Percentiles rank a stretch among this genome's conserved stretches.
These are phyloP conservation scores for Trichoderma aggressivum DNA, from an alignment of 2,329 filamentous ascomycete species.

Conservation along the genomic window DNA sequence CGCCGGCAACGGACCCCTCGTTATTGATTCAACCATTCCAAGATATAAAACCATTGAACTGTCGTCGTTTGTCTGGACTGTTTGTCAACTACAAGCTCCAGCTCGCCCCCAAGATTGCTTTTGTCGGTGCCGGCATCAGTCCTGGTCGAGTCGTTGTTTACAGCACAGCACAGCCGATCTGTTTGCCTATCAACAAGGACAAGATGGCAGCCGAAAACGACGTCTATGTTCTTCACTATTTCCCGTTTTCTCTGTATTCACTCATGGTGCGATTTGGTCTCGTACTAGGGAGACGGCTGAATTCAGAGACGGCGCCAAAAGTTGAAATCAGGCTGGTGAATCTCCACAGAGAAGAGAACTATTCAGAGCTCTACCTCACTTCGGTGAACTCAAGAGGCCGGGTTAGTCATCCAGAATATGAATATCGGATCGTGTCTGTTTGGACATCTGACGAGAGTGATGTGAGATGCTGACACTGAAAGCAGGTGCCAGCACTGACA, in stretches of 20 bases:
- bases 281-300: slow-evolving; percentile 26
- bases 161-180: too few relatives aligned
- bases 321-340: slow-evolving; percentile 29
- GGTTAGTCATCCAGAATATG: slow-evolving; percentile 22
- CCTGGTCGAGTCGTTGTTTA: neutral
- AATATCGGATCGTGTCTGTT: accelerated
- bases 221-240: slow-evolving; percentile 31
- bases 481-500: slow-evolving; percentile 29
- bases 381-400: slow-evolving; percentile 29
- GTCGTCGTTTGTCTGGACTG: neutral
- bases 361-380: slow-evolving; percentile 30
- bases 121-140: neutral
- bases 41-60: neutral
- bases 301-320: slow-evolving; percentile 25
- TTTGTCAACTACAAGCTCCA: neutral
- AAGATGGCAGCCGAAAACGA: neutral
- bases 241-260: slow-evolving; percentile 32
- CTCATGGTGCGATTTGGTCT: slow-evolving; percentile 32
- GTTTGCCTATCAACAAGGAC: neutral
- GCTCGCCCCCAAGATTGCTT: neutral
- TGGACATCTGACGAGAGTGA: neutral
- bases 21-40: neutral
- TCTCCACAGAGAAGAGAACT: slow-evolving; percentile 27
- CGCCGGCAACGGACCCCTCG: neutral
- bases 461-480: neutral